Conservation (phyloP, 2,329 filamentous ascomycete genomes). For the Purpureocillium lavendulum region DNA sequence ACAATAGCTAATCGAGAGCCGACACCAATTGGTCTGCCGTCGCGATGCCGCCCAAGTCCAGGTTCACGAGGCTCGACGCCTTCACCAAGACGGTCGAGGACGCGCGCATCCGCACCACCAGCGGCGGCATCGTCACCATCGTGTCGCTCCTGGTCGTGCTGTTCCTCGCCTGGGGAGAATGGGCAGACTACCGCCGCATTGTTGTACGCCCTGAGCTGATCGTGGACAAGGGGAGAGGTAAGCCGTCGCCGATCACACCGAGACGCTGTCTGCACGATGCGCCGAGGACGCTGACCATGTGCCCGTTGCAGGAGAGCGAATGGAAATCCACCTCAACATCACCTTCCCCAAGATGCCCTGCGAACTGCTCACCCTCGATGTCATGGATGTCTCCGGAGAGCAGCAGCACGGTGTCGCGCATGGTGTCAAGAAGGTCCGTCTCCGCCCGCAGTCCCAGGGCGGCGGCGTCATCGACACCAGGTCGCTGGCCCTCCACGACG, state of each 20-base stretch:
- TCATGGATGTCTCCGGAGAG: slow-evolving; percentile 98
- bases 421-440: slow-evolving; percentile 83
- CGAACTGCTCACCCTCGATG: slow-evolving; percentile 90
- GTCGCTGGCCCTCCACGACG: slow-evolving; percentile 56
- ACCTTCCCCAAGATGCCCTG: slow-evolving; percentile 92
- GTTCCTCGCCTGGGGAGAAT: slow-evolving; percentile 90
- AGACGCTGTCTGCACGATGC: neutral
- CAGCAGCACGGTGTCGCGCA: slow-evolving; percentile 92
- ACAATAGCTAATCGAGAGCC: too few species aligned
- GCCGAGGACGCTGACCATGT: slow-evolving; percentile 13
- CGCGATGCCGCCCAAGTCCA: slow-evolving; percentile 78
- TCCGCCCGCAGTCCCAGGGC: slow-evolving; percentile 64
- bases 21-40: neutral
- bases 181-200: slow-evolving; percentile 82
- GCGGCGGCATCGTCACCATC: slow-evolving; percentile 90
- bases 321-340: slow-evolving; percentile 98
- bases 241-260: neutral
- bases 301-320: slow-evolving; percentile 66
- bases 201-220: slow-evolving; percentile 86
- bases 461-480: slow-evolving; percentile 66
- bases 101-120: slow-evolving; percentile 90
- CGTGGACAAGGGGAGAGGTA: slow-evolving; percentile 93
- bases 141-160: slow-evolving; percentile 80
- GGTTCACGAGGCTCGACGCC: slow-evolving; percentile 94
- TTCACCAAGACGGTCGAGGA: slow-evolving; percentile 99